A percentile compares a stretch with the other conserved stretches of the same genome.
Evolutionary conservation across 352 stramenopile species (phyloP).

Genomic region (Phytopythium boreale): DNA sequence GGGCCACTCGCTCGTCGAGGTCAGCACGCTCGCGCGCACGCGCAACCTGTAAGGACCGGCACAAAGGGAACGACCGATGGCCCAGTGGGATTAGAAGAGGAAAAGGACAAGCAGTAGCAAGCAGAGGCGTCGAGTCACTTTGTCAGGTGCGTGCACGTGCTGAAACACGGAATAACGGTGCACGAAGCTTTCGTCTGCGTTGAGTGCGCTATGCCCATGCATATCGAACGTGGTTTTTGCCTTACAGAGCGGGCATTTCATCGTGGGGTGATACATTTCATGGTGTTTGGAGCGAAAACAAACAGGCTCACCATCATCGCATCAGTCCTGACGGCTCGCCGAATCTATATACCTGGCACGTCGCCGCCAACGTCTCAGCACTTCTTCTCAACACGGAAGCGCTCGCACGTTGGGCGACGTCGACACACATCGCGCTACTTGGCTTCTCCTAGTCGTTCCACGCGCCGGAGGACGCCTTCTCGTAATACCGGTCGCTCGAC

Average conservation of each 20-base stretch:
- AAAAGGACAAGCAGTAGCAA: neutral
- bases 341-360: neutral
- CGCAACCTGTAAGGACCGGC: conserved; percentile 54
- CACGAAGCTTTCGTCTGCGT: neutral
- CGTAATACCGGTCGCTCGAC: conserved; percentile 62
- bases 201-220: neutral
- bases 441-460: conserved; percentile 15
- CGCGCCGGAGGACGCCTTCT: conserved; percentile 23
- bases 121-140: neutral
- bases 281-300: neutral
- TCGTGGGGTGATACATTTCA: neutral
- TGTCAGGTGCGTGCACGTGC: neutral
- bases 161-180: neutral
- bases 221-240: neutral
- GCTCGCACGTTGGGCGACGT: neutral
- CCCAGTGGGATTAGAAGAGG: neutral
- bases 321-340: neutral
- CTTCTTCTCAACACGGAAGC: too few species aligned
- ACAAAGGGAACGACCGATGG: neutral
- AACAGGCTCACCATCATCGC: neutral
- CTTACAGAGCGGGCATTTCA: neutral
- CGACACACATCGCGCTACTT: too few species aligned
- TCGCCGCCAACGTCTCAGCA: neutral
- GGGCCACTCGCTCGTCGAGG: conserved; percentile 78
- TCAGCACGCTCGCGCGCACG: conserved; percentile 69